Conservation (phyloP, 2,329 filamentous ascomycete species). For the Pyricularia grisea region DNA sequence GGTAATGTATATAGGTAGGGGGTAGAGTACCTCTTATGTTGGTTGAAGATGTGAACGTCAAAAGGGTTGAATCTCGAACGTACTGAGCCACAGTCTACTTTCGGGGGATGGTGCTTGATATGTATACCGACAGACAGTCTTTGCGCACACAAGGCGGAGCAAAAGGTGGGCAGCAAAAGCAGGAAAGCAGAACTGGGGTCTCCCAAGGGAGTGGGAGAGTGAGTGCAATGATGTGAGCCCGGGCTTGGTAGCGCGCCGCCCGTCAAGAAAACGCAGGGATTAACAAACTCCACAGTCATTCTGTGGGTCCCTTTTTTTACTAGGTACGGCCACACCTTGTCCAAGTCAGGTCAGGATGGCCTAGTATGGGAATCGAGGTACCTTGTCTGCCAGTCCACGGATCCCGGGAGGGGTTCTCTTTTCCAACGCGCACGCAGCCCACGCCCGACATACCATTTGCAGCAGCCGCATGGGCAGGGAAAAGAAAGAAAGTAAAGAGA, state of each 20-base stretch:
- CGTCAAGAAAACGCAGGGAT: background rate
- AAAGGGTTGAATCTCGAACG: background rate
- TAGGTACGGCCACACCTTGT: background rate
- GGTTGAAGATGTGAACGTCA: background rate
- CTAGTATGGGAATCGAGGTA: background rate
- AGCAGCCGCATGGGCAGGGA: background rate
- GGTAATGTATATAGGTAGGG: background rate
- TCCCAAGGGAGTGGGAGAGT: background rate
- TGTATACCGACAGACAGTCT: background rate
- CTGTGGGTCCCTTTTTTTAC: background rate
- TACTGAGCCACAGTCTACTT: background rate
- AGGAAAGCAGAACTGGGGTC: background rate
- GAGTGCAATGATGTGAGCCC: background rate
- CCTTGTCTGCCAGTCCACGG: background rate
- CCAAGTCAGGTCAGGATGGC: background rate
- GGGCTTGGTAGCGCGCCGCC: background rate
- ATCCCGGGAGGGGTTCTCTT: background rate
- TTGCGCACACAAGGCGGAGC: background rate
- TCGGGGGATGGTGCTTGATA: background rate
- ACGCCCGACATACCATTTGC: background rate
- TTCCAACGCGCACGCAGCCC: background rate
- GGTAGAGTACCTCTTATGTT: background rate
- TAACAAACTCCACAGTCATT: background rate
- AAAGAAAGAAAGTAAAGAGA: background rate
- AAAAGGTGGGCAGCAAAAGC: background rate